Conservation (phyloP, 148 eudicot genomes). For the Polygonum aviculare region DNA sequence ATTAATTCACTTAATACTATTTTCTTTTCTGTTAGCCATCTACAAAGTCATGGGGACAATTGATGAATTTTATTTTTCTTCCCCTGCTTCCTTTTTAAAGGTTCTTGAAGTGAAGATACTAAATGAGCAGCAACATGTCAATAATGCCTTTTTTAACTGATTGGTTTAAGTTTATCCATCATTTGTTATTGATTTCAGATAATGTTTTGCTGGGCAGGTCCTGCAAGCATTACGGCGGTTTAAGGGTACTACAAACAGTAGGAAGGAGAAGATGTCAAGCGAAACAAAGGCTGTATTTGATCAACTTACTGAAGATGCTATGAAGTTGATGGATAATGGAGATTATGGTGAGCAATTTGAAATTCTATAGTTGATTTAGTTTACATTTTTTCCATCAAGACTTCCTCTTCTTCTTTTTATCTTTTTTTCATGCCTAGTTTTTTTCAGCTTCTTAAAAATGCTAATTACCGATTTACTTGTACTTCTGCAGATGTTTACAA, state of each 20-base stretch:
- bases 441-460: neutral
- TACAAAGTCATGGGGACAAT: neutral
- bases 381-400: neutral
- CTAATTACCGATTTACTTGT: neutral
- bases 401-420: neutral
- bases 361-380: neutral
- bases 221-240: constrained; percentile 79
- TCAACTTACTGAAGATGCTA: constrained; percentile 97
- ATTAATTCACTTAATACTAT: neutral
- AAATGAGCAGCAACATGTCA: neutral
- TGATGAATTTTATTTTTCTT: neutral
- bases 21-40: neutral
- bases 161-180: neutral
- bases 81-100: neutral
- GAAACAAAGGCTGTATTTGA: constrained; percentile 75
- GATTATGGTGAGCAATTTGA: constrained; percentile 61
- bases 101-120: neutral
- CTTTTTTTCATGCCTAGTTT: neutral
- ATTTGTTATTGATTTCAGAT: neutral
- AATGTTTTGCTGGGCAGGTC: constrained; percentile 35
- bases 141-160: neutral
- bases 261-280: constrained; percentile 76
- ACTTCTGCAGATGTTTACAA: constrained; percentile 79
- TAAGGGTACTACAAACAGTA: constrained; percentile 65
- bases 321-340: constrained; percentile 88